Evolutionary conservation across 805 yeast genomes (phyloP), one percentile per base, ranked within the genome.

Genomic region (Teunomyces lycoperdinae): DNA sequence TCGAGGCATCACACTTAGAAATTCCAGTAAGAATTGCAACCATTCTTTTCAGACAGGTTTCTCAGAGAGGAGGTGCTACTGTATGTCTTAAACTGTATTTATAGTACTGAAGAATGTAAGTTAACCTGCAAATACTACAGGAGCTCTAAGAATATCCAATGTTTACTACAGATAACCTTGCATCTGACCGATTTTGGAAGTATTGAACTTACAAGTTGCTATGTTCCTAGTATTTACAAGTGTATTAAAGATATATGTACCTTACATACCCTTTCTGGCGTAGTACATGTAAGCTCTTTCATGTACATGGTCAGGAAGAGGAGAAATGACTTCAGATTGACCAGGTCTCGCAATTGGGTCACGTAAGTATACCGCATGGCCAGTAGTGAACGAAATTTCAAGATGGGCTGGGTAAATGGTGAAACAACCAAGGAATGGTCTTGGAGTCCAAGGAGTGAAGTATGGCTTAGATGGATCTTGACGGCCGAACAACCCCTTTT

Each of bases 271-370:
- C 62, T 80, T 83, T 77, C 90, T 84, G 44, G 81, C 81, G 70
- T 92, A 92, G 80, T 85, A 90, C 94, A 90, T 87, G 76, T 87
- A 91, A 35, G 97, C 96, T 67, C 96, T 83, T 72, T 91, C 94
- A 61, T 92, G 97, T 55, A 84, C 81, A 50, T 83, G 84, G 52
- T 81, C 76, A 33, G 85, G 84, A 67, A 85, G 89, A 46, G 99
- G 99, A 48, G 96, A 76, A 53, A 94, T 87, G 50, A 94, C 96
- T 74, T 94, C 99, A 29, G 96, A 87, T 63, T 88, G 91, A 48
- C 97, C 97, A 5, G 97, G 97, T 66, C 97, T 82, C 10, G 97
- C 96, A 43, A 94, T 90, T 11, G 99, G 99, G 66, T 94, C 96
- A 70, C 97, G 85, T 66, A 94, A 71, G 68, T 92, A 94, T n/a